Evolutionary conservation across 2,329 filamentous ascomycete species (phyloP), one percentile per base, ranked within the genome.

Genomic region (Cercospora berteroae): DNA sequence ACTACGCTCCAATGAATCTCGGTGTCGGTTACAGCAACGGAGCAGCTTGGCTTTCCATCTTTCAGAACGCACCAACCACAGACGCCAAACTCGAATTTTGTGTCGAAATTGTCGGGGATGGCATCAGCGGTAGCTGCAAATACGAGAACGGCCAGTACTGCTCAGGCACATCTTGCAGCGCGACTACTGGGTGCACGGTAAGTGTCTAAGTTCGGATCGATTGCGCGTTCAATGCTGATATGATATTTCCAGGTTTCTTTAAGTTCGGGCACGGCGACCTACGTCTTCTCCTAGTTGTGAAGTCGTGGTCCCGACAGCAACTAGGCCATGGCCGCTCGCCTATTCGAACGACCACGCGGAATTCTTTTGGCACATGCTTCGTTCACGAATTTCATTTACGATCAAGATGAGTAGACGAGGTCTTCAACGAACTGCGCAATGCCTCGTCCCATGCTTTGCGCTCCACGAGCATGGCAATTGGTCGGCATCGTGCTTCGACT

Each of bases 1-100:
- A 99, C 87, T 97, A 87, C 86, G 90, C 95, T 58, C 94, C 95
- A 31, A 82, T 93, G 74, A 94, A 94, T 82, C 83, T 97, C 63
- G 94, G 94, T 79, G 89, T 93, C 68, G 93, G 94, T 69, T 87
- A 88, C 80, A 87, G 85, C 77, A 79, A 85, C 74, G 88, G 90
- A 76, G 82, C 80, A 70, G 95, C 90, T 50, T 98, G 88, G 83
- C 82, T 97, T 68, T 93, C 92, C 60, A 87, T 97, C 79, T 93
- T 94, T 85, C 88, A 89, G 78, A 97, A 98, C 83, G 76, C 81
- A 69, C 93, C 93, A 5, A 96, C 91, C 65, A 92, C 88, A 74
- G 78, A 80, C 18, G 88, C 87, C 42, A 80, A 83, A 69, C 88
- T 97, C 44, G 85, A 93, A 79, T 97, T 91, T 83, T 90, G 90